phyloP scores from a whole-genome alignment of 2,329 filamentous ascomycete genomes.

The Byssochlamys sp. region DNA sequence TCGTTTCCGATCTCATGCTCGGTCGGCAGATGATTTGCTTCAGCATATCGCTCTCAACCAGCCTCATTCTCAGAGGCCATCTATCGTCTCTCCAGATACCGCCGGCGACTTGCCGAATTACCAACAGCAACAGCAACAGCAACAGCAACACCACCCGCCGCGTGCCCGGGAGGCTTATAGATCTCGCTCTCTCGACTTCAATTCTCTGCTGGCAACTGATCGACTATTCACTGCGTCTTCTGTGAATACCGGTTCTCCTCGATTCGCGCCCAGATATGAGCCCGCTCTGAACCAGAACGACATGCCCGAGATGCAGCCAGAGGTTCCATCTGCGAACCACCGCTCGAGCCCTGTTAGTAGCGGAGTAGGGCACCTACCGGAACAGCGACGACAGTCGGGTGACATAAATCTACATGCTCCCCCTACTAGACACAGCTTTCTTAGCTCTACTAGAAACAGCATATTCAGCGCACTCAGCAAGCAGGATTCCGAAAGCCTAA shows the following conservation, averaged over 20 bases:
- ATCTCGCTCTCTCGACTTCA: not conserved
- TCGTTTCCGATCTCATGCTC: not conserved
- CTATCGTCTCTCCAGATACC: not conserved
- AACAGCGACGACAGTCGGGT: not conserved
- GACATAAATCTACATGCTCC: not conserved
- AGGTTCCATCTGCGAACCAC: not conserved
- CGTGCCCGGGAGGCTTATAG: not conserved
- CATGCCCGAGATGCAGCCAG: not conserved
- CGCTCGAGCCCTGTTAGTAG: not conserved
- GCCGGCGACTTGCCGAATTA: not conserved
- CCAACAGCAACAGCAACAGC: not conserved
- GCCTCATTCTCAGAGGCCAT: not conserved
- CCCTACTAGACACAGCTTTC: not conserved
- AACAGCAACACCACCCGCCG: not conserved
- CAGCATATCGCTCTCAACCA: not conserved
- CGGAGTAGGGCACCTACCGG: not conserved
- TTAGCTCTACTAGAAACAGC: not conserved
- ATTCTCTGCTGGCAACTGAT: not conserved
- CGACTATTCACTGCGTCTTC: not conserved
- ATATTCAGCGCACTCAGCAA: conserved; percentile 1
- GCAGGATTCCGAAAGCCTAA: conserved; percentile 4
- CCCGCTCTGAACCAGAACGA: not conserved
- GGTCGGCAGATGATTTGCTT: not conserved
- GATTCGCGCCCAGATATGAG: not conserved
- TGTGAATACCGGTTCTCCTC: not conserved